Percentiles rank a stretch among this genome's conserved stretches.
These are phyloP conservation scores for Hippophae rhamnoides DNA, from an alignment of 306 rosid species.

Conservation along the genomic window DNA sequence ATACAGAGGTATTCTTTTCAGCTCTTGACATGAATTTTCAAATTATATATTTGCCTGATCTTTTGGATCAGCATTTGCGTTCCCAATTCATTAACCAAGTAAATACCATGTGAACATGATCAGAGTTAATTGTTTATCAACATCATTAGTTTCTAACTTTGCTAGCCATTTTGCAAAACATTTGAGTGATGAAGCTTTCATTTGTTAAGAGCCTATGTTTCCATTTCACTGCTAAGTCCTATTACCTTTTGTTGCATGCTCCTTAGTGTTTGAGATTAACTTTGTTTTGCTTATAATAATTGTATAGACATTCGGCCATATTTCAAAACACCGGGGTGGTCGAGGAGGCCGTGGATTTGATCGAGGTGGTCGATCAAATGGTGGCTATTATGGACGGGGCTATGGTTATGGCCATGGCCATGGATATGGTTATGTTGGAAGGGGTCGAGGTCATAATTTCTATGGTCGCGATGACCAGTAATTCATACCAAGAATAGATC, in stretches of 20 bases:
- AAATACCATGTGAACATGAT: no score
- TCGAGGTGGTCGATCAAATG: conserved; percentile 39
- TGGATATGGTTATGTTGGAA: conserved; percentile 15
- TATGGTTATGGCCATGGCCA: conserved; percentile 25
- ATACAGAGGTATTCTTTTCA: conserved; percentile 54
- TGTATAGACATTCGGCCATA: conserved; percentile 78
- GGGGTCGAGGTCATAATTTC: conserved; percentile 42
- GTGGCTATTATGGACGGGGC: conserved; percentile 40
- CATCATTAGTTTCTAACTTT: neutral
- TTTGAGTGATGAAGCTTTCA: neutral
- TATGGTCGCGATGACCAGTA: conserved; percentile 19
- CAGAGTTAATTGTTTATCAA: neutral
- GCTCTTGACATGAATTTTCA: neutral
- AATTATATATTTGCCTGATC: neutral
- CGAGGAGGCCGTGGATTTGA: conserved; percentile 59
- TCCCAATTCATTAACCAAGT: no score
- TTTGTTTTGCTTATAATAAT: conserved; percentile 22
- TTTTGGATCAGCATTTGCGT: no score
- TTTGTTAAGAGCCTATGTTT: neutral
- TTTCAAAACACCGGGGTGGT: conserved; percentile 65
- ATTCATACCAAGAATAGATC: neutral
- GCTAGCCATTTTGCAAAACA: conserved; percentile 9
- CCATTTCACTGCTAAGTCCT: neutral
- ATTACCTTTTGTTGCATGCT: neutral
- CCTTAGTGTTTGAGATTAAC: neutral